Evolutionary conservation across 2,329 filamentous ascomycete species (phyloP).

Genomic region (Aspergillus proliferans): DNA sequence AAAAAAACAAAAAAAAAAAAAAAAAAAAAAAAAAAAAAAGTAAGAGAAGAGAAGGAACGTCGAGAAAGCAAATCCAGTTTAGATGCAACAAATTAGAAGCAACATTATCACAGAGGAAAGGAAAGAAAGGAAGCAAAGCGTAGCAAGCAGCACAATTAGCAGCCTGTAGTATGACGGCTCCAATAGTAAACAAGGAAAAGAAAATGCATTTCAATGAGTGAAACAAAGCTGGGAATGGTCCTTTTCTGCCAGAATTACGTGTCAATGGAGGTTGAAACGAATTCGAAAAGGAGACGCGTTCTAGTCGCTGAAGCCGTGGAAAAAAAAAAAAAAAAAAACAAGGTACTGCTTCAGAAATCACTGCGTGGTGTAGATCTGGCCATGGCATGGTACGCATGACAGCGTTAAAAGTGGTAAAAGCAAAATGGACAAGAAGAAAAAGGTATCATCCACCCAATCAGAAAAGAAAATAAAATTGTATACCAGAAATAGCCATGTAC

Average conservation of each 20-base stretch:
- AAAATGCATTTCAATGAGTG: too few species aligned
- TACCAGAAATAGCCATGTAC: constrained; percentile 18
- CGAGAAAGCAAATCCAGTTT: constrained; percentile 3
- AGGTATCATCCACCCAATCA: constrained; percentile 1
- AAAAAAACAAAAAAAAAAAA: not conserved
- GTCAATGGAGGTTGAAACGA: not conserved
- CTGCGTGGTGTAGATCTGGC: constrained; percentile 7
- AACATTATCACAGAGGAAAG: constrained; percentile 8
- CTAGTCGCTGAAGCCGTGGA: constrained; percentile 16
- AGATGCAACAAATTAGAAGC: constrained; percentile 5
- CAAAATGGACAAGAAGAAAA: not conserved
- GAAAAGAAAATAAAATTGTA: constrained; percentile 6
- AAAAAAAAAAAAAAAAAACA: not conserved
- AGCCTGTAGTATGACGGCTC: too few species aligned
- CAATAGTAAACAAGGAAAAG: too few species aligned
- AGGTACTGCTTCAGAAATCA: constrained; percentile 10
- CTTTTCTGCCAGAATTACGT: constrained; percentile 10
- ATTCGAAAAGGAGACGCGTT: constrained; percentile 7
- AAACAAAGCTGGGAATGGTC: not conserved
- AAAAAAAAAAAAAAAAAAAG: not conserved
- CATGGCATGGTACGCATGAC: constrained; percentile 10
- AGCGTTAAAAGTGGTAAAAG: constrained; percentile 5
- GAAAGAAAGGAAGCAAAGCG: not conserved
- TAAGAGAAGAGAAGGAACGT: constrained; percentile 7
- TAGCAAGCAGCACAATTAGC: not conserved